Evolutionary conservation across 2,329 filamentous ascomycete species (phyloP), one percentile per base, ranked within the genome.

Genomic region (Scedosporium aurantiacum): DNA sequence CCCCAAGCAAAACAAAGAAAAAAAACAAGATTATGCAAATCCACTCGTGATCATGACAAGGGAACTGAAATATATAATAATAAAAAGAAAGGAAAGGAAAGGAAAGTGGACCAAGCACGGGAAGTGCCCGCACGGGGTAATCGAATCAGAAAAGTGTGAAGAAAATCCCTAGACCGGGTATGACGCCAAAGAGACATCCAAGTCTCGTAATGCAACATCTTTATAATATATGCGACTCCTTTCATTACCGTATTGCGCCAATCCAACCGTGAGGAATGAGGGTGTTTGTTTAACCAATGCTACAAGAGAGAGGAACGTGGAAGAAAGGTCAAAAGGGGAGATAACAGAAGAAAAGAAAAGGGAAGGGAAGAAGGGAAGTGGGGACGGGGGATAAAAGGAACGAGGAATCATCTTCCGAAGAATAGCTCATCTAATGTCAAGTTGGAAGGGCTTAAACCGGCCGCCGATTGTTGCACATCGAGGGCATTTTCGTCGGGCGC

Each of bases 381-480:
- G 28, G 28, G 6, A 32, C 2, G 28, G 28, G 28, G 6, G 28
- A 14, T n/a, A 60, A 58, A 58, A 50, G 56, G 47, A 62, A 52
- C 3, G 32, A 37, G 32, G 32, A 10, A 62, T 23, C 55, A 23
- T 58, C 28, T 14, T 28, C 16, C 59, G 56, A 10, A 52, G 28
- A 63, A 65, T 62, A 62, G 62, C 61, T 84, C 76, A 90, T 78
- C 87, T 80, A 64, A 94, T 87, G 70, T 93, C 89, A 70, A 94
- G 79, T 74, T 92, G 88, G 73, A 94, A 92, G 50, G 88, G 88
- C 75, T 93, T 93, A 75, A 91, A 93, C 64, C 86, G 83, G 60
- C 87, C 88, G 61, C 89, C 89, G 64, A 92, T 87, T 45, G 87
- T 90, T 61, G 86, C 87, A 71, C 90, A 94, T 65, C 86, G 82